These are phyloP conservation scores for Escovopsis weberi DNA, from an alignment of 2,329 filamentous ascomycete species.

Conservation along the genomic window DNA sequence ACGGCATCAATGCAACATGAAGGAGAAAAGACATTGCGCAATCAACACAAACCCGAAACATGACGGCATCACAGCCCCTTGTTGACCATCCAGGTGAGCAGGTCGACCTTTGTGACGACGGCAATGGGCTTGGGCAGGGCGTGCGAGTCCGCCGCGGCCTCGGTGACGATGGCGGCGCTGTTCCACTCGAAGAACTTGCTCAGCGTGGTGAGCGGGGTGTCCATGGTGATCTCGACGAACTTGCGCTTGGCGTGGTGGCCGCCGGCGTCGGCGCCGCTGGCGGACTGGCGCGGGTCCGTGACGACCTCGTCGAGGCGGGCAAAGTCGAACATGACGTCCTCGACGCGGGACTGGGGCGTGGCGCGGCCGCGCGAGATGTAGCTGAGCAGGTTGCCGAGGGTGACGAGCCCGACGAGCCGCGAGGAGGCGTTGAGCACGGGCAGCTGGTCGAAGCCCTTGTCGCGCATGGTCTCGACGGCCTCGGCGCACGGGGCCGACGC, in stretches of 20 bases:
- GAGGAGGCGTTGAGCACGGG: conserved; percentile 62
- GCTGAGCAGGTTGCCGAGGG: conserved; percentile 83
- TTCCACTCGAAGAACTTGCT: conserved; percentile 98
- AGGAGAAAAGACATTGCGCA: too few species aligned
- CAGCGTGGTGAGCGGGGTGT: conserved; percentile 70
- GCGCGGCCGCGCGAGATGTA: conserved; percentile 79
- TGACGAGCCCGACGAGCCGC: conserved; percentile 80
- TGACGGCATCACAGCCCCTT: conserved; percentile 22
- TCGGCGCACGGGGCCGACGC: conserved; percentile 60
- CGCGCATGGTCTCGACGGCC: conserved; percentile 94
- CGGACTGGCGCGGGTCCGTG: conserved; percentile 65
- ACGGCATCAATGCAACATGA: too few species aligned
- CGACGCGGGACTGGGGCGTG: conserved; percentile 56
- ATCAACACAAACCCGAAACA: too few species aligned
- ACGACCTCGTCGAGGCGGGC: conserved; percentile 73
- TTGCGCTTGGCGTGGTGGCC: conserved; percentile 37
- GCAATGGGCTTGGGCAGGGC: conserved; percentile 64
- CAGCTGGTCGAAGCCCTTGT: conserved; percentile 95
- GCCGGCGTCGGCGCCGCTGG: conserved; percentile 20
- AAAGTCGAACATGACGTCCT: conserved; percentile 96
- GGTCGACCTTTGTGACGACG: conserved; percentile 90
- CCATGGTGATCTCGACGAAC: conserved; percentile 88
- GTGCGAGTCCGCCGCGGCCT: conserved; percentile 42
- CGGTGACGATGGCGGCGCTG: conserved; percentile 85
- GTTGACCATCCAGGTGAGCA: conserved; percentile 83